These are phyloP conservation scores for Podosphaera xanthii DNA, from an alignment of 2,329 filamentous ascomycete species.

Conservation along the genomic window DNA sequence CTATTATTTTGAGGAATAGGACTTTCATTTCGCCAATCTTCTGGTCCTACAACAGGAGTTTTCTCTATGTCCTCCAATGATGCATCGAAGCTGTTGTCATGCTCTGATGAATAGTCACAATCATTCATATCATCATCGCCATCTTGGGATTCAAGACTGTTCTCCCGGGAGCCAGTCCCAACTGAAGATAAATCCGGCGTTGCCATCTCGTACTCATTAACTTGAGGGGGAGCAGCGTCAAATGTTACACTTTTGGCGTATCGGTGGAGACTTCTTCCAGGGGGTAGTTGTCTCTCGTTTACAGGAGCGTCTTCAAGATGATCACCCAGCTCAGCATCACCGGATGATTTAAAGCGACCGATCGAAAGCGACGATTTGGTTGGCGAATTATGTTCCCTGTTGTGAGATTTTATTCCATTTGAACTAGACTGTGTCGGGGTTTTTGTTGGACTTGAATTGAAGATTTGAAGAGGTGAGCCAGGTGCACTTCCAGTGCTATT, in stretches of 20 bases:
- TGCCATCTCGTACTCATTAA: slow-evolving; percentile 96
- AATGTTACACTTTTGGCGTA: slow-evolving; percentile 96
- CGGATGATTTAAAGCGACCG: slow-evolving; percentile 32
- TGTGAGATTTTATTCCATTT: slow-evolving; percentile 24
- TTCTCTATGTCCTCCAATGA: slow-evolving; percentile 91
- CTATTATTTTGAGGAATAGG: slow-evolving; percentile 16
- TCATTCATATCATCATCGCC: slow-evolving; percentile 43
- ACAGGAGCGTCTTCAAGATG: slow-evolving; percentile 45
- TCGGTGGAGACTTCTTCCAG: slow-evolving; percentile 48
- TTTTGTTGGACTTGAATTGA: slow-evolving; percentile 20
- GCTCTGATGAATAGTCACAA: slow-evolving; percentile 30
- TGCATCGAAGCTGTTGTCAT: slow-evolving; percentile 77
- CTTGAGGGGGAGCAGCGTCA: slow-evolving; percentile 72
- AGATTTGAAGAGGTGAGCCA: slow-evolving; percentile 21
- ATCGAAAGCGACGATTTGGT: slow-evolving; percentile 74
- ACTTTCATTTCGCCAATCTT: slow-evolving; percentile 74
- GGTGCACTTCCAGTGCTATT: slow-evolving; percentile 40
- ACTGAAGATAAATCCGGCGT: slow-evolving; percentile 90
- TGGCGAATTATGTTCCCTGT: slow-evolving; percentile 53
- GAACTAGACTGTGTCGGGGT: slow-evolving; percentile 4
- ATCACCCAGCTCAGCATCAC: slow-evolving; percentile 43
- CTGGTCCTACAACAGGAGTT: slow-evolving; percentile 89
- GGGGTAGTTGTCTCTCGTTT: slow-evolving; percentile 34
- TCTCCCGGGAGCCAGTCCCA: slow-evolving; percentile 72
- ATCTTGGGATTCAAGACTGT: slow-evolving; percentile 73